These are phyloP conservation scores for Cytospora paraplurivora DNA, from an alignment of 2,329 filamentous ascomycete species.

Conservation along the genomic window DNA sequence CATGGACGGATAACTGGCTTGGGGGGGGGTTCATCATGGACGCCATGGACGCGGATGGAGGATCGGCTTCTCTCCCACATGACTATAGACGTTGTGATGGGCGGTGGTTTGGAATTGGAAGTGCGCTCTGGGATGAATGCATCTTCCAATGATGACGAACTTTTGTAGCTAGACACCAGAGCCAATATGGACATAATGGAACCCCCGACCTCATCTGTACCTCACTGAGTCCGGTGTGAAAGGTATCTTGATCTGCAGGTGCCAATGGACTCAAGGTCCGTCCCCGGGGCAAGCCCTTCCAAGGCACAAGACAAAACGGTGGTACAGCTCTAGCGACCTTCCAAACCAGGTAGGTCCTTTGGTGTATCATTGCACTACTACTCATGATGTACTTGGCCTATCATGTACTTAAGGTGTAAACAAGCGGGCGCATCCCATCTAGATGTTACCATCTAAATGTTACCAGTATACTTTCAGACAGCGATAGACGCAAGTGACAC, in stretches of 20 bases:
- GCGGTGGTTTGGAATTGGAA: constrained; percentile 22
- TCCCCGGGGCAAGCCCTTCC: not conserved
- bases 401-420: not conserved
- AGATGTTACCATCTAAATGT: not conserved
- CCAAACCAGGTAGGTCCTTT: not conserved
- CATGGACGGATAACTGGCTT: not conserved
- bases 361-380: not conserved
- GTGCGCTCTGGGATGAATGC: constrained; percentile 27
- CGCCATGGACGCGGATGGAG: constrained; percentile 18
- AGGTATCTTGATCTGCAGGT: not conserved
- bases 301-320: not conserved
- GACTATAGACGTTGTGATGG: constrained; percentile 28
- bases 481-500: not conserved
- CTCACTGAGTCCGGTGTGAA: not conserved
- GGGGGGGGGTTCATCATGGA: constrained; percentile 1
- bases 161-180: constrained; percentile 24
- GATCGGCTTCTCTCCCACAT: constrained; percentile 20
- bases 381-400: too few species aligned
- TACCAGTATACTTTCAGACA: not conserved
- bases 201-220: constrained; percentile 1
- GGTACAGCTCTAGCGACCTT: not conserved
- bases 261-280: too few species aligned
- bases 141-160: constrained; percentile 22
- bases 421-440: not conserved
- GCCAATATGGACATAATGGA: constrained; percentile 23